These are phyloP conservation scores for Raphanus raphanistrum DNA, from an alignment of 345 rosid genomes.

Conservation along the genomic window DNA sequence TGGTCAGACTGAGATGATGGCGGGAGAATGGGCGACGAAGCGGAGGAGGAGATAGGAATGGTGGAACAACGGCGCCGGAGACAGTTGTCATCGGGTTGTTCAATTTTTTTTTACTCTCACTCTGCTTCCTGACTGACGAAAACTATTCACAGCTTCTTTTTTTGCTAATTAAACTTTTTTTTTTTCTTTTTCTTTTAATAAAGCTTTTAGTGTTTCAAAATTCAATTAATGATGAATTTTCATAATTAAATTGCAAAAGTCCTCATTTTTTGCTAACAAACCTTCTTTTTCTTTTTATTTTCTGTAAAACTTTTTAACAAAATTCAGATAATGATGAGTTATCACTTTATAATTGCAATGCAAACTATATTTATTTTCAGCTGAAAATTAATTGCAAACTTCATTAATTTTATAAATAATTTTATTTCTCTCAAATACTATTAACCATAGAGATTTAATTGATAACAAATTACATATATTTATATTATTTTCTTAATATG, in stretches of 20 bases:
- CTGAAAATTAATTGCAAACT: too few species aligned
- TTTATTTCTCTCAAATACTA: too few species aligned
- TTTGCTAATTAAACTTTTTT: not conserved
- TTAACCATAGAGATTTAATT: too few species aligned
- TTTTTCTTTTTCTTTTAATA: not conserved
- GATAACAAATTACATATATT: too few species aligned
- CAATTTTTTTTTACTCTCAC: not conserved
- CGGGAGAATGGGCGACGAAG: constrained; percentile 6
- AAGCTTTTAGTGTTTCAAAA: not conserved
- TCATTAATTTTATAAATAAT: too few species aligned
- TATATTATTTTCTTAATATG: too few species aligned
- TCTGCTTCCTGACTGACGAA: not conserved
- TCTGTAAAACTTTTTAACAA: too few species aligned
- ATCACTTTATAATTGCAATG: too few species aligned
- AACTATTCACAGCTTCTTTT: constrained; percentile 3
- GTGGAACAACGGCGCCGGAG: constrained; percentile 25
- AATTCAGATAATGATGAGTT: too few species aligned
- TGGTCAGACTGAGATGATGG: constrained; percentile 19
- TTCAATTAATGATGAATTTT: not conserved
- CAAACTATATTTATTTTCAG: too few species aligned
- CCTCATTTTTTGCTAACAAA: too few species aligned
- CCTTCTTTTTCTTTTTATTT: too few species aligned
- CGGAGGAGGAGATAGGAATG: constrained; percentile 25
- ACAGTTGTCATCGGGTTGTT: constrained; percentile 29
- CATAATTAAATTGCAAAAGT: not conserved